Conservation (phyloP, 768 basidiomycete species). For the Fomitopsis serialis region DNA sequence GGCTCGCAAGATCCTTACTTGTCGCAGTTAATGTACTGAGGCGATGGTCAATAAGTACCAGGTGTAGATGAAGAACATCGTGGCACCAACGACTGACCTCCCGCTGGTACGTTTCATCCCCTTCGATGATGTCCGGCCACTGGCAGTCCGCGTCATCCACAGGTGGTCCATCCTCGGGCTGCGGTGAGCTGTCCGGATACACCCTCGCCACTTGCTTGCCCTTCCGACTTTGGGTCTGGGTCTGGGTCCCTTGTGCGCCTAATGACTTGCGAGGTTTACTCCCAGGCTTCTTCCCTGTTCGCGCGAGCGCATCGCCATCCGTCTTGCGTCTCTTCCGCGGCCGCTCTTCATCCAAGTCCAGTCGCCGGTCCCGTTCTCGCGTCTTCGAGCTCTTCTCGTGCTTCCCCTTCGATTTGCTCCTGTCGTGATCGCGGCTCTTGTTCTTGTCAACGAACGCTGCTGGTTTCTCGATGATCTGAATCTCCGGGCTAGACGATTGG, state of each 20-base stretch:
- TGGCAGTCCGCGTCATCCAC: background rate
- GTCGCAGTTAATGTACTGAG: constrained; percentile 15
- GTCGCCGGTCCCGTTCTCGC: background rate
- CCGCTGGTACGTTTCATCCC: constrained; percentile 9
- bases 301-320: background rate
- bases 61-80: background rate
- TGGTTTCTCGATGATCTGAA: constrained; percentile 2
- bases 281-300: background rate
- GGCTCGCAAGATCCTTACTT: constrained; percentile 1
- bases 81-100: constrained; percentile 6
- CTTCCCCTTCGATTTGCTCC: background rate
- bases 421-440: background rate
- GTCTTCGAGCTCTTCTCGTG: background rate
- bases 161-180: constrained; percentile 6
- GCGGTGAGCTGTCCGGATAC: background rate
- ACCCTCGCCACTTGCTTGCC: background rate
- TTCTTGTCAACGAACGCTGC: background rate
- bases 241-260: background rate
- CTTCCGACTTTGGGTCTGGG: background rate
- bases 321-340: constrained; percentile 14
- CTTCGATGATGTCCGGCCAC: constrained; percentile 11
- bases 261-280: background rate
- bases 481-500: background rate
- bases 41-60: background rate
- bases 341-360: background rate